Evolutionary conservation across 768 basidiomycete genomes (phyloP).

Genomic region (Leccinum boreale): DNA sequence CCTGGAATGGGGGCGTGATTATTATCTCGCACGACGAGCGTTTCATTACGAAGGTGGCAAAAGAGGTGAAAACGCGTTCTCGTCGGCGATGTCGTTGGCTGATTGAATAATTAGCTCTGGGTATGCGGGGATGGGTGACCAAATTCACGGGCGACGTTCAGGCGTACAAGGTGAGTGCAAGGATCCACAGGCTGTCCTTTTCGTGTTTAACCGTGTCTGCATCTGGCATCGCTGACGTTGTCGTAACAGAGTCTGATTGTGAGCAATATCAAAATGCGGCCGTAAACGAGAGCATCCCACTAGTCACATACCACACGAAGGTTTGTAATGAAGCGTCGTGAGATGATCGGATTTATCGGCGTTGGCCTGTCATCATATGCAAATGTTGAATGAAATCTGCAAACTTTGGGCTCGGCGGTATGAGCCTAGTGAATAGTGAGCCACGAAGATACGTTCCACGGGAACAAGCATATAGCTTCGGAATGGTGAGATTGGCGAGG

Average conservation of each 20-base stretch:
- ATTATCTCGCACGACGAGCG: constrained; percentile 94
- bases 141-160: constrained; percentile 91
- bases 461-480: background rate
- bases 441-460: background rate
- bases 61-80: constrained; percentile 50
- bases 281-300: constrained; percentile 18
- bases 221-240: constrained; percentile 6
- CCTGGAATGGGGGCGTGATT: constrained; percentile 91
- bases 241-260: constrained; percentile 65
- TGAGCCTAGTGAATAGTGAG: background rate
- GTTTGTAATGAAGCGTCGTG: background rate
- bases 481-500: background rate
- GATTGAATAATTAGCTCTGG: constrained; percentile 62
- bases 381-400: background rate
- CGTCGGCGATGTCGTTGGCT: background rate
- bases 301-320: no score
- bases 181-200: background rate
- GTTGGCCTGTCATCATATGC: background rate
- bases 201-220: background rate
- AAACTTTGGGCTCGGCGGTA: background rate
- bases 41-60: constrained; percentile 88
- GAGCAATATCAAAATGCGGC: constrained; percentile 62
- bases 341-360: background rate
- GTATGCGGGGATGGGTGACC: constrained; percentile 82
- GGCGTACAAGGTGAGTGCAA: constrained; percentile 72